These are phyloP conservation scores for Rhodamnia argentea DNA, from an alignment of 345 rosid genomes.

Conservation along the genomic window DNA sequence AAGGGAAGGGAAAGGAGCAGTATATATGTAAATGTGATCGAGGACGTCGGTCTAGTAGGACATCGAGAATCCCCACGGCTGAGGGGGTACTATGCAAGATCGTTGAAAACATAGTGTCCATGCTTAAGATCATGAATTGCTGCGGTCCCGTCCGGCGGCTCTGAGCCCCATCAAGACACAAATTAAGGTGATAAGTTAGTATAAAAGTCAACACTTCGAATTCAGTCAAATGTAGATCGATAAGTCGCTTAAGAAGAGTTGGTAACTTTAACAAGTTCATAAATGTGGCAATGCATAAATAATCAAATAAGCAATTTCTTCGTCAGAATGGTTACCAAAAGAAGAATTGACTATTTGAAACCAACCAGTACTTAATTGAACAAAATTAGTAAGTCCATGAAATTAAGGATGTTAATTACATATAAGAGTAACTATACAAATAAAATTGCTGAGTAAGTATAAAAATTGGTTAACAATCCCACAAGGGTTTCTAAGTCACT, in stretches of 20 bases:
- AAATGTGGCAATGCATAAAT: too few species aligned
- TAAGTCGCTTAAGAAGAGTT: neutral
- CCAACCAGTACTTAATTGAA: too few species aligned
- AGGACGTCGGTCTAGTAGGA: neutral
- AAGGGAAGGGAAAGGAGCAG: neutral
- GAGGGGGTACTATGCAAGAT: neutral
- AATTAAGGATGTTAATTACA: too few species aligned
- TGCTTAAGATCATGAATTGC: neutral
- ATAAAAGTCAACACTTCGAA: neutral
- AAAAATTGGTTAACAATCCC: too few species aligned
- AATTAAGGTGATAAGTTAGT: neutral
- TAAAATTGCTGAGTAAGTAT: too few species aligned
- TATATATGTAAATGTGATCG: neutral
- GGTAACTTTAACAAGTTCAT: too few species aligned
- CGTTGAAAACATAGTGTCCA: neutral
- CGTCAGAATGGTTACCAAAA: too few species aligned
- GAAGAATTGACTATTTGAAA: too few species aligned
- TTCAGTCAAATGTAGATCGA: neutral
- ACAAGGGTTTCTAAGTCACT: too few species aligned
- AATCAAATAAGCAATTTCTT: too few species aligned
- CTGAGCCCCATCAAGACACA: neutral
- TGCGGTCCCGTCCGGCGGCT: neutral
- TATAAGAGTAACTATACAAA: too few species aligned
- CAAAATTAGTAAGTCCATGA: too few species aligned
- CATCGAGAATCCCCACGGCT: neutral